These are phyloP conservation scores for Solanum peruvianum DNA, from an alignment of 257 asterid genomes.

Conservation along the genomic window DNA sequence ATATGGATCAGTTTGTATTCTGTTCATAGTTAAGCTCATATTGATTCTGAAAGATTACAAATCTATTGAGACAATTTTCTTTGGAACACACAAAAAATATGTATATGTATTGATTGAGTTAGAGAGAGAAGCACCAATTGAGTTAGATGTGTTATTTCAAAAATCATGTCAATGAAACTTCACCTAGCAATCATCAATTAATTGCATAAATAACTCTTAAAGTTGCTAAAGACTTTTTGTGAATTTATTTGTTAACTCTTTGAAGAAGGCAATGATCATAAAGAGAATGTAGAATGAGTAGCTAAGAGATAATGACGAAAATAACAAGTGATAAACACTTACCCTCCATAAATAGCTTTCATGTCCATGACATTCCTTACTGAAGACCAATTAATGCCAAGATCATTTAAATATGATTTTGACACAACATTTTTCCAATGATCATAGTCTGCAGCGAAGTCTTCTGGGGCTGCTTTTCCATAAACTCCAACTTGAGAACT, in stretches of 20 bases:
- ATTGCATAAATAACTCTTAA: neutral
- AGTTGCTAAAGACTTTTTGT: neutral
- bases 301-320: neutral
- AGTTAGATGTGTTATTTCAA: neutral
- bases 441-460: slow-evolving; percentile 5
- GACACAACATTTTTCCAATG: slow-evolving; percentile 9
- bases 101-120: neutral
- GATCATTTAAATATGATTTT: slow-evolving; percentile 3
- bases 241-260: neutral
- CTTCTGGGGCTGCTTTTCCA: slow-evolving; percentile 11
- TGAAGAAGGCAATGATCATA: neutral
- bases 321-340: neutral
- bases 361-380: slow-evolving; percentile 15
- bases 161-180: neutral
- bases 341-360: slow-evolving; percentile 15
- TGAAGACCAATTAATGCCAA: slow-evolving; percentile 4
- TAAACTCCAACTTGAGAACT: slow-evolving; percentile 12
- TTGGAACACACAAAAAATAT: neutral
- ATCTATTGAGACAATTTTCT: neutral
- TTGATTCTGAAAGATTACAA: neutral
- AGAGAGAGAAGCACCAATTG: neutral
- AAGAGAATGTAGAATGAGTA: neutral
- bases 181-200: neutral
- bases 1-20: neutral
- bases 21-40: neutral